Evolutionary conservation across 352 stramenopile species (phyloP).

Genomic region (Peronosclerospora sorghi): DNA sequence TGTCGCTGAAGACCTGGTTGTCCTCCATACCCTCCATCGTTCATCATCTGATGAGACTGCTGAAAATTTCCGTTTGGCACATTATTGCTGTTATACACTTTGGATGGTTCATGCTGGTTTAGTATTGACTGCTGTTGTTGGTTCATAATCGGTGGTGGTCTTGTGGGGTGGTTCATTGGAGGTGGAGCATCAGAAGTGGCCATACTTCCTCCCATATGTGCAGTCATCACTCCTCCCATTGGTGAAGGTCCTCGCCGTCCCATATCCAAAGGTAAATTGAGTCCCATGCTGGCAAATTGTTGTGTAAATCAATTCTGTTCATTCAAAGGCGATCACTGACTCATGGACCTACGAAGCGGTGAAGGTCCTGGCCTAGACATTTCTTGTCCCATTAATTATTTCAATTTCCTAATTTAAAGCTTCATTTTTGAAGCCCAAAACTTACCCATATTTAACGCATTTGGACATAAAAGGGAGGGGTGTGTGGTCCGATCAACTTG

Average conservation of each 20-base stretch:
- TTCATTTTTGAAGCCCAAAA: too few relatives aligned
- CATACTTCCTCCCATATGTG: background rate
- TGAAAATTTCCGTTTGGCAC: conserved; percentile 75
- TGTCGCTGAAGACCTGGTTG: conserved; percentile 30
- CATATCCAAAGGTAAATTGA: too few relatives aligned
- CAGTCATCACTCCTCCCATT: background rate
- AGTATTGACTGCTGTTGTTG: too few relatives aligned
- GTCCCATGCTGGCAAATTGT: too few relatives aligned
- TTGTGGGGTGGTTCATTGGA: conserved; percentile 1
- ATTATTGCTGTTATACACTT: conserved; percentile 22
- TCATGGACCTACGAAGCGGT: too few relatives aligned
- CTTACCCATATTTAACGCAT: too few relatives aligned
- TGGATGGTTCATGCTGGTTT: background rate
- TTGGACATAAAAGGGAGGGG: too few relatives aligned
- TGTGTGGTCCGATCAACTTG: too few relatives aligned
- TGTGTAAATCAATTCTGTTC: conserved; percentile 20
- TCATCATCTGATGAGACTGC: conserved; percentile 47
- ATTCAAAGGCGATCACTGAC: conserved; percentile 27
- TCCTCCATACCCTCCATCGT: too few relatives aligned
- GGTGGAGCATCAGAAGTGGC: background rate
- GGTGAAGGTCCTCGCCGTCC: too few relatives aligned
- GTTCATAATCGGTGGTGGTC: background rate
- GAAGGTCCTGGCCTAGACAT: conserved; percentile 6
- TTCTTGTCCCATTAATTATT: conserved; percentile 23
- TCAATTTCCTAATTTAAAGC: too few relatives aligned